Percentiles rank a stretch among this genome's conserved stretches.
Conservation (phyloP, 768 basidiomycete genomes). For the Sporobolomyces roseus region DNA sequence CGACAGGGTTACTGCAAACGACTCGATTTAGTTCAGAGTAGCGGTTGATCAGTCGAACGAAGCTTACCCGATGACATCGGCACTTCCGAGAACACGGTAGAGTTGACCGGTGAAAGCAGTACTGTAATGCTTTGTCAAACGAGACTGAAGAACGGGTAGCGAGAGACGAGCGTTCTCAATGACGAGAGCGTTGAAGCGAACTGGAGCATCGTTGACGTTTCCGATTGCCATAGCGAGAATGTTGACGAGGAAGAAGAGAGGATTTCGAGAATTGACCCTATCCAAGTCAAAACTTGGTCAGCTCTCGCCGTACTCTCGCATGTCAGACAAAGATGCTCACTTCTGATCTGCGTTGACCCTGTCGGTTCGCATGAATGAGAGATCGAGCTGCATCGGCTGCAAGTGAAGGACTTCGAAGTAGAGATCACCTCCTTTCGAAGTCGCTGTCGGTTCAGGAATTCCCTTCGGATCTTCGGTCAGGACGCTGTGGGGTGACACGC, state of each 20-base stretch:
- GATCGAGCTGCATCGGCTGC: constrained; percentile 82
- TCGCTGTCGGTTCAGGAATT: constrained; percentile 52
- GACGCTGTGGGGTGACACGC: background rate
- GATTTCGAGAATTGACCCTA: constrained; percentile 61
- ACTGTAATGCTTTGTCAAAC: constrained; percentile 85
- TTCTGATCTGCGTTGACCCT: constrained; percentile 87
- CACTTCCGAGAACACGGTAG: constrained; percentile 95
- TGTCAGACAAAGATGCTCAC: constrained; percentile 56
- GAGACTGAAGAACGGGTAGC: constrained; percentile 72
- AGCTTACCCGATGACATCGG: constrained; percentile 65
- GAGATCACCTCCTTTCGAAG: constrained; percentile 58
- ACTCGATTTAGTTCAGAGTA: background rate
- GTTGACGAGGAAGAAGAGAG: constrained; percentile 85
- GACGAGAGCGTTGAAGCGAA: constrained; percentile 87
- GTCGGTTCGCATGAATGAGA: constrained; percentile 98
- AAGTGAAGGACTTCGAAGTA: constrained; percentile 95
- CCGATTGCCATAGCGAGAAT: constrained; percentile 95
- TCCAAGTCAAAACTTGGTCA: background rate
- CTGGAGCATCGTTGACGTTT: constrained; percentile 90
- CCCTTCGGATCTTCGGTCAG: constrained; percentile 60
- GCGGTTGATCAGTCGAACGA: constrained; percentile 11
- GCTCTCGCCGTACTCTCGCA: too few relatives aligned
- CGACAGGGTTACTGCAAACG: constrained; percentile 72
- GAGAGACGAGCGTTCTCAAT: constrained; percentile 92
- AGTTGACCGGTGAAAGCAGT: constrained; percentile 90